A percentile compares a stretch with the other conserved stretches of the same genome.
Evolutionary conservation across 805 yeast species (phyloP).

Genomic region (Saccharomyces eubayanus): DNA sequence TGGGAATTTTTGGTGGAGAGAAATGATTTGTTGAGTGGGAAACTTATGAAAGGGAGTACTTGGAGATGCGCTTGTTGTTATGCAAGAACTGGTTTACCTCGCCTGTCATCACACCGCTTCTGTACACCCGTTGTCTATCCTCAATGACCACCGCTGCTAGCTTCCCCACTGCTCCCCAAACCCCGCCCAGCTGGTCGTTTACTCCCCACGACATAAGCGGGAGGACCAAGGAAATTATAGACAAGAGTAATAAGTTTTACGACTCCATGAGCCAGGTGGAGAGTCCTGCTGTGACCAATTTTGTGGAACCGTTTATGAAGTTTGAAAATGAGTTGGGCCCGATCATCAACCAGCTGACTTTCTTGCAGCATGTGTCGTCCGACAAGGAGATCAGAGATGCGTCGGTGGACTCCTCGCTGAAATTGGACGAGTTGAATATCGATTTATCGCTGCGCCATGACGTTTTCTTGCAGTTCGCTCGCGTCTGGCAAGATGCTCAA

Average conservation of each 20-base stretch:
- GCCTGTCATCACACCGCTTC: not conserved
- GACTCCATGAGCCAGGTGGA: conserved; percentile 45
- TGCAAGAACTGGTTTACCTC: not conserved
- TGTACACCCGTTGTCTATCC: not conserved
- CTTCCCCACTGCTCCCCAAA: conserved; percentile 17
- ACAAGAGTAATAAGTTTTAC: conserved; percentile 37
- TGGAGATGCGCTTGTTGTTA: conserved; percentile 5
- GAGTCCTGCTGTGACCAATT: conserved; percentile 47
- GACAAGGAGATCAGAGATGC: conserved; percentile 63
- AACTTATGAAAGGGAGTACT: conserved; percentile 2
- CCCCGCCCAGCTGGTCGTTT: conserved; percentile 51
- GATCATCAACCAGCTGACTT: conserved; percentile 45
- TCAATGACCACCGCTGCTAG: not conserved
- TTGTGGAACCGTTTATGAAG: conserved; percentile 45
- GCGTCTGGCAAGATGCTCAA: conserved; percentile 32
- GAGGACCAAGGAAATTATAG: conserved; percentile 39
- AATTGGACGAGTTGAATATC: conserved; percentile 47
- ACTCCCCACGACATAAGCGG: conserved; percentile 42
- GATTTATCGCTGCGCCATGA: conserved; percentile 62
- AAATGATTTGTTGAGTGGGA: not conserved
- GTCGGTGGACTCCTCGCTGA: conserved; percentile 53
- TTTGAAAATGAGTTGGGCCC: conserved; percentile 43
- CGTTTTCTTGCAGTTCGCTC: conserved; percentile 50
- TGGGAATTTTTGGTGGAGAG: not conserved
- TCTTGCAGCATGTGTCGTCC: conserved; percentile 65